Evolutionary conservation across 106 monocot species (phyloP).

Genomic region (Cymbidium sinense): DNA sequence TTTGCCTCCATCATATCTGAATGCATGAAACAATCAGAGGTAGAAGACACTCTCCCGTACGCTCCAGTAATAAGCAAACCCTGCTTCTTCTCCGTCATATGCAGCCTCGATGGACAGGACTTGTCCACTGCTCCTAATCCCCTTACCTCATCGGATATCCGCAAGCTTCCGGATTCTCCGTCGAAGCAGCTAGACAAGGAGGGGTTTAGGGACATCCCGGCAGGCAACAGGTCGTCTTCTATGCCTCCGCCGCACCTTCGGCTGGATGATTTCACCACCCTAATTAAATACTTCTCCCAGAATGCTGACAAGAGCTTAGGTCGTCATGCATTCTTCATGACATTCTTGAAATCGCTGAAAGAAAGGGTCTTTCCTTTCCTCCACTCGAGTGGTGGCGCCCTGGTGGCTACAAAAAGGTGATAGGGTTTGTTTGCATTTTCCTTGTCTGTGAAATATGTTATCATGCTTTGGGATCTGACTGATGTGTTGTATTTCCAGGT

Average conservation of each 20-base stretch:
- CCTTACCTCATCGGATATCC: not conserved
- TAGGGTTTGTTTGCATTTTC: not conserved
- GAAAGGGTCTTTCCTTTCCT: not conserved
- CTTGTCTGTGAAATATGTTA: not conserved
- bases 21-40: not conserved
- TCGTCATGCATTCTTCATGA: too few relatives aligned
- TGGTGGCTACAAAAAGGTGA: conserved; percentile 2
- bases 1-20: not conserved
- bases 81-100: not conserved
- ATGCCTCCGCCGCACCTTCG: not conserved
- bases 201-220: too few relatives aligned
- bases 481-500: not conserved
- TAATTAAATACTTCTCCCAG: not conserved
- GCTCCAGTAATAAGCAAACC: not conserved
- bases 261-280: not conserved
- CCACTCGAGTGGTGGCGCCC: not conserved
- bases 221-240: not conserved
- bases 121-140: not conserved
- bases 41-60: not conserved
- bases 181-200: not conserved
- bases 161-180: not conserved
- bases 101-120: not conserved
- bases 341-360: conserved; percentile 1
- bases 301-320: conserved; percentile 3
- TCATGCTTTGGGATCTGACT: not conserved